Percentiles rank a stretch among this genome's conserved stretches.
These are phyloP conservation scores for Polysphondylium violaceum DNA, from an alignment of 78 protist species.

Conservation along the genomic window DNA sequence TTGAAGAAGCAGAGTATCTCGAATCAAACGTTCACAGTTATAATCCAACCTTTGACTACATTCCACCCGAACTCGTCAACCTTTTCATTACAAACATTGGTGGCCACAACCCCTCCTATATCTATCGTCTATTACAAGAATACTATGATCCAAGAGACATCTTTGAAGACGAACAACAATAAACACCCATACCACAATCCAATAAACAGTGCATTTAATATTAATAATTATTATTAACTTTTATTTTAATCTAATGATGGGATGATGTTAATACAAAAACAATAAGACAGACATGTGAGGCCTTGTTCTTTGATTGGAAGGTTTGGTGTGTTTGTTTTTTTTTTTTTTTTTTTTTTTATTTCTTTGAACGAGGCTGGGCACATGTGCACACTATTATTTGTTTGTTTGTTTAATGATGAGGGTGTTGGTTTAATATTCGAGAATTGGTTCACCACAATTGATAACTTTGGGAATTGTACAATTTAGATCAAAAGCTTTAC, in stretches of 20 bases:
- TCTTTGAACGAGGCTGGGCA: too few species aligned
- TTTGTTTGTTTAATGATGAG: neutral
- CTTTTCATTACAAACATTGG: slow-evolving; percentile 94
- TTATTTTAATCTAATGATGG: too few species aligned
- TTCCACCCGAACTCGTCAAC: slow-evolving; percentile 95
- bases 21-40: slow-evolving; percentile 70
- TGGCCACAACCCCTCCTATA: slow-evolving; percentile 90
- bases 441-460: slow-evolving; percentile 92
- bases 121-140: slow-evolving; percentile 92
- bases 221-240: too few species aligned
- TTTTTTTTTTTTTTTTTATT: neutral
- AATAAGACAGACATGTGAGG: too few species aligned
- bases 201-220: too few species aligned
- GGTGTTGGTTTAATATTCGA: slow-evolving; percentile 86
- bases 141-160: slow-evolving; percentile 89
- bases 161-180: slow-evolving; percentile 33
- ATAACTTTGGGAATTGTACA: slow-evolving; percentile 82
- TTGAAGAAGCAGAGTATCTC: slow-evolving; percentile 72
- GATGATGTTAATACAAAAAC: too few species aligned
- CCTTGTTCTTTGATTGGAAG: too few species aligned
- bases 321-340: neutral
- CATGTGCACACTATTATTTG: too few species aligned
- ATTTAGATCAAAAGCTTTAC: slow-evolving; percentile 91
- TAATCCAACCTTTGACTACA: slow-evolving; percentile 93
- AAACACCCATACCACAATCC: too few species aligned